Conservation (phyloP, 1,139 yeast genomes). For the Candida sp. region DNA sequence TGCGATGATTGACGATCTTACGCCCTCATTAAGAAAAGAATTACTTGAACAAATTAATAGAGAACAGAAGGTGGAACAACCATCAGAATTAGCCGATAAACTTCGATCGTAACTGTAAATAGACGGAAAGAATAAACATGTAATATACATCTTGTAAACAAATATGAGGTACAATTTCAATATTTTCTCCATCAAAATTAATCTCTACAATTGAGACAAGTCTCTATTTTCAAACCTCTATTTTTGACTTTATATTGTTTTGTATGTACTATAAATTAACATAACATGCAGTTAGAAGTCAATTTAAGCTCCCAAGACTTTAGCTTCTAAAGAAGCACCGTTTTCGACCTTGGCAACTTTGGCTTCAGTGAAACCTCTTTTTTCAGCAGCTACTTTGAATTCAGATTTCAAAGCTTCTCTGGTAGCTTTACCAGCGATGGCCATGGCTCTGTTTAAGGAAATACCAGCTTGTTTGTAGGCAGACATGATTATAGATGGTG, state of each 20-base stretch:
- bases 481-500: conserved; percentile 40
- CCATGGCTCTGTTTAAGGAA: conserved; percentile 84
- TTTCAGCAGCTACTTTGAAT: conserved; percentile 68
- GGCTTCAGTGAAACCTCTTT: conserved; percentile 76
- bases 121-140: not conserved
- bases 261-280: not conserved
- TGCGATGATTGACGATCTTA: conserved; percentile 36
- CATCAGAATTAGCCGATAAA: not conserved
- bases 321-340: conserved; percentile 50
- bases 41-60: conserved; percentile 26
- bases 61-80: conserved; percentile 19
- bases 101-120: not conserved
- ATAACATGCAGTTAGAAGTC: not conserved
- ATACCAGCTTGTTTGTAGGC: conserved; percentile 87
- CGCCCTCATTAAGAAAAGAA: conserved; percentile 28
- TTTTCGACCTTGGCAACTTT: conserved; percentile 70
- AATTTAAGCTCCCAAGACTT: conserved; percentile 22
- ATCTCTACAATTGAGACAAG: not conserved
- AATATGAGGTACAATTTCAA: too few species aligned
- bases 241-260: not conserved
- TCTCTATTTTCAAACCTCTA: not conserved
- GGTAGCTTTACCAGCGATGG: conserved; percentile 86
- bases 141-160: not conserved
- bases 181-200: not conserved
- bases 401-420: conserved; percentile 92